Base-by-base conservation (phyloP, 495 filamentous ascomycete species). In the Xylaria intraflava region DNA sequence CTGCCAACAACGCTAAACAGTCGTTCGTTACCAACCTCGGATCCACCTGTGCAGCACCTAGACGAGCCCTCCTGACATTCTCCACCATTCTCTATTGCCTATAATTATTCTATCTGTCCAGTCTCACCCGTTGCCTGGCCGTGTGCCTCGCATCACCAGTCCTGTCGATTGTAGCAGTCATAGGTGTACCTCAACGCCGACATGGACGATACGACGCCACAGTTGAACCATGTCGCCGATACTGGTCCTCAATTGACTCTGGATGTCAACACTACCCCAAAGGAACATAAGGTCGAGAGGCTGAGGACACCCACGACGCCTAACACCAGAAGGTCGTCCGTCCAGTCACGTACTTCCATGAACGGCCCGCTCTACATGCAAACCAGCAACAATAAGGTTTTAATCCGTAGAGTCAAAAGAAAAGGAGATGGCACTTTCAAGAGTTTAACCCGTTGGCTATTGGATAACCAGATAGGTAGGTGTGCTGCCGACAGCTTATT, bases 381-480 rank as follows among this genome's bases (percentile, higher is more conserved):
- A 53, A 66, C 65, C 17, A 68, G 61, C 44, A 67, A 65, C 58
- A 76, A 73, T 33, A 70, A 67, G 51, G 71, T 75, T 51, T 65
- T 75, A 30, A 70, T 75, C 41, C 69, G 70, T 57, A 71, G 67
- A 49, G 54, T 69, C 54, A 77, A 69, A 69, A 69, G 66, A 62
- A 78, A 71, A 63, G 69, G 65, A 47, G 69, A 78, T 58, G 67
- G 69, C 41, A 61, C 62, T 42, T 63, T 70, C 64, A 74, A 67
- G 53, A 65, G 58, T 55, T 57, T 72, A 36, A 65, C 65, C 23
- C 62, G 69, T 46, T 80, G 70, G 78, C 74, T 80, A 45, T 72
- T 80, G 45, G 66, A 77, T 50, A 76, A 78, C 59, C 78, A 80
- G 55, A 74, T 75, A 22, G 76, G 78, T 80, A 44, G 17, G 51